Evolutionary conservation across 1,139 yeast species (phyloP), one percentile per base, ranked within the genome.

Genomic region (Blastobotrys aristatus): DNA sequence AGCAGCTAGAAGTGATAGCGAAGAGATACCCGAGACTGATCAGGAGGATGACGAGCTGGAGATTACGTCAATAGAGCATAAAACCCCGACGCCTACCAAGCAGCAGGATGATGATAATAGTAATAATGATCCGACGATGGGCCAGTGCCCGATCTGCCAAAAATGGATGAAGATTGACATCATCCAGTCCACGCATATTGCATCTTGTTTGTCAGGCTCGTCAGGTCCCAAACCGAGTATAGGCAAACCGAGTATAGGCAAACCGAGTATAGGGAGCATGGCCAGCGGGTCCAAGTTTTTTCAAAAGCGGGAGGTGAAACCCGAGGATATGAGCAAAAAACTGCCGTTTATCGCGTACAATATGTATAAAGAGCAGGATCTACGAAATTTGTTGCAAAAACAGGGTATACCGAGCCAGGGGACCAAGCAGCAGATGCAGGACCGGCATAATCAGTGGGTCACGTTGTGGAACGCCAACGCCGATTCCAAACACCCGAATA

Each of bases 381-480:
- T 89, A 16, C 82, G 82, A 56, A 80, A 79, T 42, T 80, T 80
- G 58, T 67, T 90, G 17, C 47, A 72, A 0, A 71, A 74, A 4
- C 62, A 79, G 29, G 77, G 79, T 18, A 63, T 90, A 5, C 77
- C 90, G 0, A 72, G 79, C 0, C 62, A 63, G 3, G 97, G 97
- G 0, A 67, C 82, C 2, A 69, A 87, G 53, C 68, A 68, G 22
- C 84, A 79, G 55, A 61, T 89, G 56, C 90, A 86, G 52, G 68
- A 76, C 29, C 70, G 97, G 40, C 85, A 84, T 61, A 80, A 80
- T 51, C 95, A 90, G 54, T 90, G 82, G 70, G 80, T 85, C 52
- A 79, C 84, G 32, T 62, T 89, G 14, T 85, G 82, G 79, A 90
- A 90, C 59, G 83, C 96, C 16, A 89, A 89, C 59, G 74, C 82